Evolutionary conservation across 768 basidiomycete species (phyloP), one percentile per base, ranked within the genome.

Genomic region (Leccinum subtestaceum): DNA sequence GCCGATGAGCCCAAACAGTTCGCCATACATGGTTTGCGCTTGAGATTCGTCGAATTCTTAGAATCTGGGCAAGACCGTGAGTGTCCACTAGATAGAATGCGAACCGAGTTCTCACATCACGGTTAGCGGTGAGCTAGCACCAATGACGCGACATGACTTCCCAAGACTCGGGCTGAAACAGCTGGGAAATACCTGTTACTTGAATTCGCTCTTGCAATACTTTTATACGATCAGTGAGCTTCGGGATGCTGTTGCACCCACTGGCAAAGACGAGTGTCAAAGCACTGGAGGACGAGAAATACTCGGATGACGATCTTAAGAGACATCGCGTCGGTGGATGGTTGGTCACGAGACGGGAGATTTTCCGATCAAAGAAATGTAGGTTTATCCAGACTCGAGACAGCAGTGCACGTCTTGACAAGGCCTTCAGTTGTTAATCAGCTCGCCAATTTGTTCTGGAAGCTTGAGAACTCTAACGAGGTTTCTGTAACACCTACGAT

Each of bases 211-310:
- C 32, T 57, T 67, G 45, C 69, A 96, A 88, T 97, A 96, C 71
- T 95, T 97, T 71, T 95, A 94, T 71, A 96, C 94, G n/a, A 93
- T 97, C 73, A 89, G 84, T 67, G 91, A 95, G 36, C 82, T 97
- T 25, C 83, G 95, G 32, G 86, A 88, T 19, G 86, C 89, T 6
- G 85, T 95, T 9, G 76, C 75, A 31, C 25, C 83, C 81, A 19
- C 78, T 87, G 76, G 80, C 80, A 25, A 80, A 82, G 57, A 68
- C 79, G 40, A 82, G 81, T 51, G 57, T 80, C 57, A 87, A 87
- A 63, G 66, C 78, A 0, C 59, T 87, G 13, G 86, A 84, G 38
- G 86, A 89, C 40, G 86, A 86, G 59, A 91, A 89, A 60, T 74
- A 88, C 54, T 84, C 86, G 5, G 91, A 94, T 53, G 91, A 92